A percentile compares a stretch with the other conserved stretches of the same genome.
These are phyloP conservation scores for Monosporozyma aquatica DNA, from an alignment of 805 yeast species.

Conservation along the genomic window DNA sequence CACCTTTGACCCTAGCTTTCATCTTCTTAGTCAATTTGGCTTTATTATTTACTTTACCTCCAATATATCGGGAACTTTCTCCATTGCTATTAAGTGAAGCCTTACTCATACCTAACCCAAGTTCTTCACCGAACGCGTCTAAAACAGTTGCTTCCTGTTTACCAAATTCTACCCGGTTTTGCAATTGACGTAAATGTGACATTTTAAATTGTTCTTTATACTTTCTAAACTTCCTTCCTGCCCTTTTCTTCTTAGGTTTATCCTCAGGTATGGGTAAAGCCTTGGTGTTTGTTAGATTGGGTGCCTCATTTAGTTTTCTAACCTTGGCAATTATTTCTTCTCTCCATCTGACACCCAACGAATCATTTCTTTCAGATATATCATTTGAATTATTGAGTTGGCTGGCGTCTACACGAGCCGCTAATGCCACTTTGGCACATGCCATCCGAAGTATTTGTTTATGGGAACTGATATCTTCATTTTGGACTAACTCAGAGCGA, in stretches of 20 bases:
- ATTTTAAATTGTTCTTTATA: constrained; percentile 71
- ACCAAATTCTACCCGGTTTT: constrained; percentile 79
- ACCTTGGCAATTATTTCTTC: constrained; percentile 54
- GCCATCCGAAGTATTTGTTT: constrained; percentile 69
- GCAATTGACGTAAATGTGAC: constrained; percentile 75
- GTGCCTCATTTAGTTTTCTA: constrained; percentile 69
- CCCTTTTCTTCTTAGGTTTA: constrained; percentile 69
- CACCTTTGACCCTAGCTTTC: constrained; percentile 37
- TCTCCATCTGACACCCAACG: constrained; percentile 49
- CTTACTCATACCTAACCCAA: constrained; percentile 68
- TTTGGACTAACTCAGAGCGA: constrained; percentile 48
- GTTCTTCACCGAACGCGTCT: constrained; percentile 69
- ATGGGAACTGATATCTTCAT: constrained; percentile 47
- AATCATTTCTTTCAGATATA: constrained; percentile 34
- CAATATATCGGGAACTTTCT: constrained; percentile 17
- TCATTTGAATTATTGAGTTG: no score
- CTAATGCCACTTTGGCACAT: constrained; percentile 70
- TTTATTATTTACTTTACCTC: constrained; percentile 37
- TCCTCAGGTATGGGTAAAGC: constrained; percentile 71
- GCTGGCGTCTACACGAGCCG: constrained; percentile 72
- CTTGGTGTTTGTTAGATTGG: constrained; percentile 59
- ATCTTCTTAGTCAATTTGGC: constrained; percentile 56
- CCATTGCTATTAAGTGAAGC: constrained; percentile 16
- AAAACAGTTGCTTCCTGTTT: constrained; percentile 51
- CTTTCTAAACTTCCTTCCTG: constrained; percentile 74